phyloP scores from a whole-genome alignment of 176 grass and related monocot genomes.

The Cenchrus fungigraminus region DNA sequence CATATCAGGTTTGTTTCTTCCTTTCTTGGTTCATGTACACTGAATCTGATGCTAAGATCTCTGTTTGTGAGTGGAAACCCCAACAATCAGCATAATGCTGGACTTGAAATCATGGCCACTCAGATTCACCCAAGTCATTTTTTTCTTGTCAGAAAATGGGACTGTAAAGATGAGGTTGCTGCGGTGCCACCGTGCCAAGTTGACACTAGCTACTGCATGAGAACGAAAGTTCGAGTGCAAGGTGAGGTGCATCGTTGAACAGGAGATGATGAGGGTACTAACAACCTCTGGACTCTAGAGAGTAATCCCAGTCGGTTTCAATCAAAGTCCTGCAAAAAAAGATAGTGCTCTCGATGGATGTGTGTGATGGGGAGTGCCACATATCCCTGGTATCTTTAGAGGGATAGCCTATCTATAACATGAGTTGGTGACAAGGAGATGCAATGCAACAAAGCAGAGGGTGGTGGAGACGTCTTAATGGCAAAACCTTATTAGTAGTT shows the following conservation, averaged over 20 bases:
- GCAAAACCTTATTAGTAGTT: constrained; percentile 4
- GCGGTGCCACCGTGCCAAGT: constrained; percentile 17
- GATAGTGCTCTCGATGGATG: constrained; percentile 20
- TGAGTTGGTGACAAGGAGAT: constrained; percentile 35
- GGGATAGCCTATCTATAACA: constrained; percentile 22
- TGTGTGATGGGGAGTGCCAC: constrained; percentile 29
- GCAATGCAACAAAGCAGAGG: background rate
- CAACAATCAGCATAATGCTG: background rate
- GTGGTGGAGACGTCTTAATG: constrained; percentile 24
- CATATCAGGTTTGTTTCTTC: background rate
- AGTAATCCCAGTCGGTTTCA: constrained; percentile 38
- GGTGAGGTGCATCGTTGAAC: constrained; percentile 45
- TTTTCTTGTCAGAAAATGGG: constrained; percentile 1
- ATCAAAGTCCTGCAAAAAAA: constrained; percentile 17
- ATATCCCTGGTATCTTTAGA: constrained; percentile 41
- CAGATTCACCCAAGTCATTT: constrained; percentile 19
- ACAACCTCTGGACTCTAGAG: constrained; percentile 28
- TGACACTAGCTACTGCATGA: constrained; percentile 1
- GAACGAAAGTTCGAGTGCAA: constrained; percentile 38
- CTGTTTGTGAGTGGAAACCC: constrained; percentile 9
- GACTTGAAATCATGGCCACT: background rate
- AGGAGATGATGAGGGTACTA: constrained; percentile 3
- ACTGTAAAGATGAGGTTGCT: background rate
- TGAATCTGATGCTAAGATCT: background rate
- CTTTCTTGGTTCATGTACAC: background rate